Base-by-base conservation (phyloP, 1,139 yeast species). In the Kodamaea anthophila region DNA sequence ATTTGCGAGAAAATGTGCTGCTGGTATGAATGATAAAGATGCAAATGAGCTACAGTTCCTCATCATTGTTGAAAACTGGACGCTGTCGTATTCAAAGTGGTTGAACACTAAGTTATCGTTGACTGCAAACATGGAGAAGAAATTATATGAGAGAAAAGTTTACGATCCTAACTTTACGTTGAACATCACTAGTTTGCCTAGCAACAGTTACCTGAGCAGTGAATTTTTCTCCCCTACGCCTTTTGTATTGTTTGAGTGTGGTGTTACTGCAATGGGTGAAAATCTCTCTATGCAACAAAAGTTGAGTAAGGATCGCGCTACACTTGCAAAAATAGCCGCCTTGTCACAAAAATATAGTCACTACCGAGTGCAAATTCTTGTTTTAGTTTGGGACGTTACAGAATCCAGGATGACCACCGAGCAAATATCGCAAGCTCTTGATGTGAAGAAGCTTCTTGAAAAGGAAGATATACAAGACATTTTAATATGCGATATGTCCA, bases 181-280 rank as follows among this genome's bases (percentile, higher is more conserved):
- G 7, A 37, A 41, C 2, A 39, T 71, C 5, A 46, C 55, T 4
- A 58, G 70, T 21, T 47, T 72, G 21, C 75, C 77, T 1, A 40
- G 48, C 3, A 59, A 55, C 18, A 49, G 56, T 19, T 50, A 58
- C 30, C 41, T 60, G 22, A 58, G 58, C 15, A 54, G 55, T 24
- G 51, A 51, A 3, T 60, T 58, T 32, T 70, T 73, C 41, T 44
- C 53, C 10, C 48, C 54, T 20, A 51, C 66, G 1, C 49, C 66
- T 1, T 60, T 70, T 31, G 34, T 73, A 4, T 34, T 73, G 8
- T 57, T 71, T 39, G 76, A 71, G 40, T 60, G 74, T 41, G 77
- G 77, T 3, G 42, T 61, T 9, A 41, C 53, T 1, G 44, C 44
- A 8, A 35, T 44, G 5, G 47, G 41, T 9, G 39, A 38, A 15